Evolutionary conservation across 2,329 filamentous ascomycete genomes (phyloP).

Genomic region (Juglanconis sp.): DNA sequence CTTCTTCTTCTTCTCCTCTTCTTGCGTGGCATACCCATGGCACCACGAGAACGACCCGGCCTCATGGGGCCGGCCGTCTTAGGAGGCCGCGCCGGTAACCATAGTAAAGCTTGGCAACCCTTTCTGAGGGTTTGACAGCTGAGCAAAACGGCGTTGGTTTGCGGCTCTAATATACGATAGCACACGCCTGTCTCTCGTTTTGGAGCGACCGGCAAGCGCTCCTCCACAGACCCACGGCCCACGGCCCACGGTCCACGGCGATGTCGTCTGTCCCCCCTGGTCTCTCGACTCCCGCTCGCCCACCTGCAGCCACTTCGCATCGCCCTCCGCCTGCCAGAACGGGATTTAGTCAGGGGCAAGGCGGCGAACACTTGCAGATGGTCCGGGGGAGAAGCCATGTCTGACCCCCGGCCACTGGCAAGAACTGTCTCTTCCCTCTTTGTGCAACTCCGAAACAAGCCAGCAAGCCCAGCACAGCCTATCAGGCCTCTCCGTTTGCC

Average conservation of each 20-base stretch:
- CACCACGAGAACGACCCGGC: not conserved
- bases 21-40: not conserved
- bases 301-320: not conserved
- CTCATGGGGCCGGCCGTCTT: not conserved
- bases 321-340: conserved; percentile 13
- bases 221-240: not conserved
- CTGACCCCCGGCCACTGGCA: conserved; percentile 11
- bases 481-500: conserved; percentile 24
- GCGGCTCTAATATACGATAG: not conserved
- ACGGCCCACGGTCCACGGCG: not conserved
- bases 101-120: not conserved
- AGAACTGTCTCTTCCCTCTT: conserved; percentile 23
- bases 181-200: too few relatives aligned
- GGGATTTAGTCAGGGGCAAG: conserved; percentile 20
- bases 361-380: conserved; percentile 16
- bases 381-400: conserved; percentile 9
- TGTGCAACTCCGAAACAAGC: conserved; percentile 33
- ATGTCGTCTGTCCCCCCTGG: not conserved
- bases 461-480: conserved; percentile 26
- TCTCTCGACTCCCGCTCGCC: not conserved
- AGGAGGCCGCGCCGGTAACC: not conserved
- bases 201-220: not conserved
- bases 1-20: not conserved
- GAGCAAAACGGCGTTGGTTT: not conserved
- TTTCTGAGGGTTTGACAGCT: not conserved